Evolutionary conservation across 2,329 filamentous ascomycete species (phyloP).

Genomic region (Tolypocladium tropicale): DNA sequence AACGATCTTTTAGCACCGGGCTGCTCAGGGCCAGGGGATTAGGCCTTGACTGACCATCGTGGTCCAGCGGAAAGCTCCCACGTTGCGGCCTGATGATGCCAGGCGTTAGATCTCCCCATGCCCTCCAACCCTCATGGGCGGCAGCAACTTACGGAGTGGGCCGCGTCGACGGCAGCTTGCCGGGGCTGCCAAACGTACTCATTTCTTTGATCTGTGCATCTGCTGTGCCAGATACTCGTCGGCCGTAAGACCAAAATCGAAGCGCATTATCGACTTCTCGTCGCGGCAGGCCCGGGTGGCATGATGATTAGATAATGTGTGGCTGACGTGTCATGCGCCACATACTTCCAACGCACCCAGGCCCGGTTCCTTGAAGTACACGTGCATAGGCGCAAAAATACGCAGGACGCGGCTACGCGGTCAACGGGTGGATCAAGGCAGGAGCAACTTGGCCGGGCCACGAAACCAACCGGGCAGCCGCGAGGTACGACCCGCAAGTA

Average conservation of each 20-base stretch:
- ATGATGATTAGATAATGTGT: neutral
- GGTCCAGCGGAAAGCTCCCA: conserved; percentile 92
- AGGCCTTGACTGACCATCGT: conserved; percentile 49
- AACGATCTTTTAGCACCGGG: neutral
- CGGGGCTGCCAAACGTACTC: conserved; percentile 62
- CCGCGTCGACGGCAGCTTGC: conserved; percentile 54
- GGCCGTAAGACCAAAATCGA: neutral
- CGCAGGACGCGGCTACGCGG: neutral
- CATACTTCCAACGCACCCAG: neutral
- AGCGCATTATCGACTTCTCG: neutral
- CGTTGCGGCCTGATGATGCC: conserved; percentile 70
- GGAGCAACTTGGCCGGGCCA: neutral
- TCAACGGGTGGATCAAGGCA: neutral
- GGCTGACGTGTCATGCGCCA: neutral
- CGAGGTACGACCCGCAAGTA: neutral
- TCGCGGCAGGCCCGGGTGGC: neutral
- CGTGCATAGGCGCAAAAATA: neutral
- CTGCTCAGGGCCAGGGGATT: neutral
- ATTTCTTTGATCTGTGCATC: conserved; percentile 20
- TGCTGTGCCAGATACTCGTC: neutral
- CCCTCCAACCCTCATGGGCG: neutral
- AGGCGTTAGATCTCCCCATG: neutral
- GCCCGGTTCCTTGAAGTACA: neutral
- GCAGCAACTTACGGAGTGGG: conserved; percentile 53
- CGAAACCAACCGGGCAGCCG: neutral